Evolutionary conservation across 2,329 filamentous ascomycete genomes (phyloP), one percentile per base, ranked within the genome.

Genomic region (Trichoderma arundinaceum): DNA sequence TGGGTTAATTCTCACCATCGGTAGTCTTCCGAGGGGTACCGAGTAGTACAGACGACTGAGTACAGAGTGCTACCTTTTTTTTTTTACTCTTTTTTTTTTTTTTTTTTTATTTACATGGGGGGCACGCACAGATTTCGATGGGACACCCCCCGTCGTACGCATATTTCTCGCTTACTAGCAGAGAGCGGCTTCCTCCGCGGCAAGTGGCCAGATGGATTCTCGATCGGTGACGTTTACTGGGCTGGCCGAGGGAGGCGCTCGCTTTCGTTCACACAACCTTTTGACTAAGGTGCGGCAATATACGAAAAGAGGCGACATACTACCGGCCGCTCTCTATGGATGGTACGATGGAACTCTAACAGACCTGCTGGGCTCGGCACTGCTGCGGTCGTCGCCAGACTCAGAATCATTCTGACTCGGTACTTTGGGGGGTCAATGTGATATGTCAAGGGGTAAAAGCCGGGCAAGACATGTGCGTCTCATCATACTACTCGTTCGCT

Each of bases 231-330:
- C 39, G 38, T 57, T 43, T 17, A n/a, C 13, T 61, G 22, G 58
- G 12, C 7, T 46, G 28, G 28, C 8, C 19, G n/a, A 32, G 17
- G 35, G 38, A 35, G 35, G 48, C n/a, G 43, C 28, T 52, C 35
- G 35, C 7, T 43, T 62, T 35, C n/a, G 22, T 32, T 43, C 41
- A 15, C 38, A 28, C 22, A 28, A 62, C 2, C 48, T 17, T 9
- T 28, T n/a, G 22, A 62, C 10, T 41, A 19, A 44, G 48, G 59
- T 35, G 35, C 35, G 22, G 22, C 19, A 38, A 44, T 41, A 53
- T 62, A 53, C 48, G 59, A 62, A 52, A 53, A 62, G 48, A 62
- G 48, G 38, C 48, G 44, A 43, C 22, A 13, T 39, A 32, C 57
- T 49, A 60, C 22, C 22, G 22, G 22, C 22, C 22, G 22, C 22